Evolutionary conservation across 139 green algal genomes (phyloP).

Genomic region (Deuterostichococcus epilithicus): DNA sequence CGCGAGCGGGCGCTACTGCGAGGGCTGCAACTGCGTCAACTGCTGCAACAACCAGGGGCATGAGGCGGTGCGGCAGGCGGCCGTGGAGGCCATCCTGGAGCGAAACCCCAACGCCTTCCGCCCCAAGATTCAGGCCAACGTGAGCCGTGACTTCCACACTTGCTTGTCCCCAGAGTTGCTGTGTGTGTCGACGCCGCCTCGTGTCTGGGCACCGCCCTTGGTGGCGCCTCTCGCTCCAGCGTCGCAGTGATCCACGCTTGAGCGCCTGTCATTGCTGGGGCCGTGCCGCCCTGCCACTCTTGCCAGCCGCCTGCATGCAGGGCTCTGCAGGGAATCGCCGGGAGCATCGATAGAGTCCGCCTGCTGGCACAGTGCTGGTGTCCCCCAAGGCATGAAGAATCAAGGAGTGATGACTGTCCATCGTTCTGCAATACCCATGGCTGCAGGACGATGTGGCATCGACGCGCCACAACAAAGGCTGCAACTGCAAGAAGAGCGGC

Average conservation of each 20-base stretch:
- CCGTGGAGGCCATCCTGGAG: conserved; percentile 83
- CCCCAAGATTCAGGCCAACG: conserved; percentile 72
- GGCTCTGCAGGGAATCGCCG: too few species aligned
- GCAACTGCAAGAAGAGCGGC: conserved; percentile 86
- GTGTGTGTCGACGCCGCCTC: background rate
- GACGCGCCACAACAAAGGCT: conserved; percentile 78
- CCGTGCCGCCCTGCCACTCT: too few species aligned
- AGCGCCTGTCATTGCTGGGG: too few species aligned
- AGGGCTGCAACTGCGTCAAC: conserved; percentile 83
- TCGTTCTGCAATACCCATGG: too few species aligned
- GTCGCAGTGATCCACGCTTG: too few species aligned
- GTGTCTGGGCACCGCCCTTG: background rate
- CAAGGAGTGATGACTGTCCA: too few species aligned
- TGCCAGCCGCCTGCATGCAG: too few species aligned
- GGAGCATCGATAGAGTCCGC: too few species aligned
- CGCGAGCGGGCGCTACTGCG: conserved; percentile 67
- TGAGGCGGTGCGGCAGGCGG: conserved; percentile 62
- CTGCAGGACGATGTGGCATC: conserved; percentile 5
- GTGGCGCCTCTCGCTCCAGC: background rate
- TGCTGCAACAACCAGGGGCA: conserved; percentile 84
- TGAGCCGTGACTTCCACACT: background rate
- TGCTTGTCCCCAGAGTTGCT: too few species aligned
- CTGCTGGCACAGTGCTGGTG: too few species aligned
- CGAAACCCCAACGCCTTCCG: conserved; percentile 87
- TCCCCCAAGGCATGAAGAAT: too few species aligned